Evolutionary conservation across 345 rosid species (phyloP), one percentile per base, ranked within the genome.

Genomic region (Zanthoxylum bungeanum): DNA sequence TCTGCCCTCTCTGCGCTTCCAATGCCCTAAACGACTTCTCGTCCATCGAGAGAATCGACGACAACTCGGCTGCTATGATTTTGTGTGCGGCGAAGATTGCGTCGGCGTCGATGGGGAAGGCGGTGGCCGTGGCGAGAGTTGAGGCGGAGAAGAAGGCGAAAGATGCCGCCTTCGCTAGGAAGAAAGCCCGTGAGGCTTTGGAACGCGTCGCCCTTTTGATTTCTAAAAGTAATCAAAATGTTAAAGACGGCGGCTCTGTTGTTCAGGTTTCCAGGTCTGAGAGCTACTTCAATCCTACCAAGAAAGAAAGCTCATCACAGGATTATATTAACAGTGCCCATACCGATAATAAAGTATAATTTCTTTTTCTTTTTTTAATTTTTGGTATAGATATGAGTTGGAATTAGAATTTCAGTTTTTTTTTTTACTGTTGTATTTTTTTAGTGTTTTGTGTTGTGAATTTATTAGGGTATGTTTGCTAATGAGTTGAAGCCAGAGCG

Each of bases 151-250:
- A 84, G 80, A 79, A 81, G 70, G 93, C 71, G 0, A 72, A 68
- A 73, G 98, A 91, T 50, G 92, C 91, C 0, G 88, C 88, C 0
- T 68, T 80, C 34, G 91, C 89, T 4, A 80, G 80, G 71, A 91
- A 85, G 82, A 89, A 87, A 74, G 92, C 93, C 0, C 79, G 86
- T 42, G 97, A 91, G 76, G 89, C 93, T 12, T 69, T 93, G 30
- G 93, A 88, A 70, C 75, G 82, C 10, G 81, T 88, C 2, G 71
- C 81, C 0, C 9, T 22, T 11, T 56, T 80, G 49, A 64, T 72
- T 28, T 37, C 47, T 25, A 70, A 76, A 17, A 75, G 39, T 39
- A 64, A 17, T 47, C 31, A 34, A 50, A 31, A 37, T 24, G 21
- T 34, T 12, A 5, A 21, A 27, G 55, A 50, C 3, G 36, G 37